These are phyloP conservation scores for Colletotrichum orbiculare DNA, from an alignment of 2,329 filamentous ascomycete genomes.

Conservation along the genomic window DNA sequence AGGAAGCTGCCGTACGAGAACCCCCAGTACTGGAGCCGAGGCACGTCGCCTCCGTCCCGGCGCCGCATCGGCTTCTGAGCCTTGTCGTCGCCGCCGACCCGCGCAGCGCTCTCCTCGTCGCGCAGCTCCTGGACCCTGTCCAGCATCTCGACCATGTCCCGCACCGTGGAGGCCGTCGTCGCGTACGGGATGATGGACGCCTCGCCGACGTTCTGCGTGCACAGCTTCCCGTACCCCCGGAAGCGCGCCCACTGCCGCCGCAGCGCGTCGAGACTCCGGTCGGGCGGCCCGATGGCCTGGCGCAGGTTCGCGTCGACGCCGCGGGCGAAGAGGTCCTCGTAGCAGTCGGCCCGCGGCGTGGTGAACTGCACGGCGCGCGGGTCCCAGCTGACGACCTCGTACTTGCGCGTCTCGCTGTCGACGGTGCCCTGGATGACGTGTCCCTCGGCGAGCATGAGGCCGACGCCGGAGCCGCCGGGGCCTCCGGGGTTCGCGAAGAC, in stretches of 20 bases:
- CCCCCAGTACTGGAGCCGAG: constrained; percentile 59
- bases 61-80: constrained; percentile 3
- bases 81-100: not conserved
- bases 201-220: constrained; percentile 37
- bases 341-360: constrained; percentile 53
- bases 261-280: constrained; percentile 26
- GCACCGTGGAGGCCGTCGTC: constrained; percentile 51
- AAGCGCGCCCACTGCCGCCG: constrained; percentile 24
- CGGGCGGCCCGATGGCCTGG: constrained; percentile 45
- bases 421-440: constrained; percentile 27
- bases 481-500: constrained; percentile 59
- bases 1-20: constrained; percentile 58
- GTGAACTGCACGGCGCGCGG: constrained; percentile 54
- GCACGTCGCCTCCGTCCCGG: constrained; percentile 15
- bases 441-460: constrained; percentile 42
- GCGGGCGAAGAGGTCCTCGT: constrained; percentile 45
- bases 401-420: constrained; percentile 47
- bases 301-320: constrained; percentile 44
- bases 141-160: constrained; percentile 58
- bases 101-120: constrained; percentile 17
- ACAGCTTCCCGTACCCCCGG: constrained; percentile 44
- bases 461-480: constrained; percentile 54
- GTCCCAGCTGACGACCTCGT: constrained; percentile 57
- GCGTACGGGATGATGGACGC: constrained; percentile 48
- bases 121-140: constrained; percentile 52